Evolutionary conservation across 1,139 yeast genomes (phyloP).

Genomic region (Hyphopichia buzzinii): DNA sequence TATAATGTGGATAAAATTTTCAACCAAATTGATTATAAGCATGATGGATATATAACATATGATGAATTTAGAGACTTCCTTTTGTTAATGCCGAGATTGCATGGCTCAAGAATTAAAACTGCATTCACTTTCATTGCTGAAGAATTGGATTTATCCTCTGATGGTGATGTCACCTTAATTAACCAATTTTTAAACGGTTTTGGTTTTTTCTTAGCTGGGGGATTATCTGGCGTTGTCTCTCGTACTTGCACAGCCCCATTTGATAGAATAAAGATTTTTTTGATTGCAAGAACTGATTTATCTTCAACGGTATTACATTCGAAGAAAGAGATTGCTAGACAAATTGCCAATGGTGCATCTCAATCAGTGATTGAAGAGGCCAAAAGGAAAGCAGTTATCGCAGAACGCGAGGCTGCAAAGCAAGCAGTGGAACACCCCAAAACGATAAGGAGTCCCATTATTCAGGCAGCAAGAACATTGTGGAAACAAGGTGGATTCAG

Average conservation of each 20-base stretch:
- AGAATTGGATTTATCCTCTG: conserved; percentile 76
- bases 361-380: conserved; percentile 37
- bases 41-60: conserved; percentile 72
- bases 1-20: conserved; percentile 60
- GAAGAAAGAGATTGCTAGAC: conserved; percentile 47
- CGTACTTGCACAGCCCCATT: conserved; percentile 97
- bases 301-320: conserved; percentile 66
- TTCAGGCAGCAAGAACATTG: conserved; percentile 76
- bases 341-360: conserved; percentile 34
- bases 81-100: conserved; percentile 73
- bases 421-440: conserved; percentile 27
- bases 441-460: conserved; percentile 61
- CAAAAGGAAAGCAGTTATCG: conserved; percentile 28
- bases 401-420: conserved; percentile 19
- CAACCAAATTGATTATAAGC: conserved; percentile 55
- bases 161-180: conserved; percentile 86
- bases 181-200: conserved; percentile 79
- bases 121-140: conserved; percentile 82
- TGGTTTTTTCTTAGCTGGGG: conserved; percentile 93
- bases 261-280: conserved; percentile 87
- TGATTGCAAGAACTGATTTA: conserved; percentile 87
- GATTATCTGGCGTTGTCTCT: conserved; percentile 93
- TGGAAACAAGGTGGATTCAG: conserved; percentile 87
- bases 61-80: conserved; percentile 86
- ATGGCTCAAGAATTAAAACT: conserved; percentile 69